Conservation (phyloP, 2,329 filamentous ascomycete genomes). For the Trichoderma afroharzianum region DNA sequence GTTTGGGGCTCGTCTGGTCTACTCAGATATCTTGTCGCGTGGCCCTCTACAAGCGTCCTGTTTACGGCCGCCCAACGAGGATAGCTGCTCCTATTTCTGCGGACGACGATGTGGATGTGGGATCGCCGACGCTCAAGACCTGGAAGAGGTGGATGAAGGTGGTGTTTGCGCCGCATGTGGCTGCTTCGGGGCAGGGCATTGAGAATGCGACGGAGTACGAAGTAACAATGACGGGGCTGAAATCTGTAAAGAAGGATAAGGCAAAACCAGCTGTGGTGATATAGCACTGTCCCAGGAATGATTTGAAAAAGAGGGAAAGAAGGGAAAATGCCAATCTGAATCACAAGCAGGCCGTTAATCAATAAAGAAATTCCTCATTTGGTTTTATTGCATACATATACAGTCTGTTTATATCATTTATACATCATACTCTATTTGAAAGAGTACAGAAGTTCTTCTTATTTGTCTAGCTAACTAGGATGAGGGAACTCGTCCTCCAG, state of each 20-base stretch:
- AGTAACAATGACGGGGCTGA: constrained; percentile 64
- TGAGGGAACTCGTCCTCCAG: constrained; percentile 91
- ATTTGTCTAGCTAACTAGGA: constrained; percentile 35
- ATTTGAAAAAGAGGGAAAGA: neutral
- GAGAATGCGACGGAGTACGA: constrained; percentile 65
- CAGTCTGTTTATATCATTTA: neutral
- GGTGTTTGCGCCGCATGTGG: constrained; percentile 79
- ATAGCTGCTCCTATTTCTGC: constrained; percentile 34
- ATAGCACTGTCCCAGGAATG: neutral
- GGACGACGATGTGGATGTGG: constrained; percentile 41
- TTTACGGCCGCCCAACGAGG: constrained; percentile 41
- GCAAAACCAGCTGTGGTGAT: neutral
- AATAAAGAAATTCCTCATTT: neutral
- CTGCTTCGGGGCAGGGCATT: constrained; percentile 46
- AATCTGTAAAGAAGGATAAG: constrained; percentile 26
- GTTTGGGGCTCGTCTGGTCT: constrained; percentile 84
- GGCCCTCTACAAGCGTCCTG: constrained; percentile 70
- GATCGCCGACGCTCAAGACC: constrained; percentile 46
- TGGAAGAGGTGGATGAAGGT: constrained; percentile 82
- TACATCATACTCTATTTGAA: neutral
- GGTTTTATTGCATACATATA: neutral
- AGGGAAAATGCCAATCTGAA: neutral
- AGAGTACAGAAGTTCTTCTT: neutral
- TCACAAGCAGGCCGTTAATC: neutral
- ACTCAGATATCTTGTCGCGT: constrained; percentile 83